Percentiles rank a stretch among this genome's conserved stretches.
These are phyloP conservation scores for Saccharomycopsis babjevae DNA, from an alignment of 805 yeast genomes.

Conservation along the genomic window DNA sequence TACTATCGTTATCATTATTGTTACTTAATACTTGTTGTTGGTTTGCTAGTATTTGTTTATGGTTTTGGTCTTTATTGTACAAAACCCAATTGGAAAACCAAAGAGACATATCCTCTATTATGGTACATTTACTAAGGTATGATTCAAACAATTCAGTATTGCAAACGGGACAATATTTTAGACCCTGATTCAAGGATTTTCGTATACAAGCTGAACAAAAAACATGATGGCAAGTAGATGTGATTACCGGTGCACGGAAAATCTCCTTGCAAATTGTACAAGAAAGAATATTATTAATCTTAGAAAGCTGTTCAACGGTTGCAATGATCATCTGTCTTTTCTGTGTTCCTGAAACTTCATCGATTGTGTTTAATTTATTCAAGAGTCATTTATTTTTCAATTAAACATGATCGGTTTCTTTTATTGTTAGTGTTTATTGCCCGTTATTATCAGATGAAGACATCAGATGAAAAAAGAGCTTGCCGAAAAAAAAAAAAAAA, in stretches of 20 bases:
- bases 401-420: too few species aligned
- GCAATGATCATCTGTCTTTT: not conserved
- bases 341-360: too few species aligned
- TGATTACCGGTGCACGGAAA: not conserved
- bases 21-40: not conserved
- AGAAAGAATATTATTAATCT: not conserved
- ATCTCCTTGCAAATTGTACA: not conserved
- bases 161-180: not conserved
- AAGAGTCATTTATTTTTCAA: too few species aligned
- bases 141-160: not conserved
- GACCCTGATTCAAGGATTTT: not conserved
- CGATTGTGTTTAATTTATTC: too few species aligned
- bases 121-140: not conserved
- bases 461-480: too few species aligned
- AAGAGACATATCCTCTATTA: not conserved
- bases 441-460: too few species aligned
- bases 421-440: too few species aligned
- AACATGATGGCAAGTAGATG: not conserved
- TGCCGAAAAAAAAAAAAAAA: not conserved
- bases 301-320: not conserved
- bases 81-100: not conserved
- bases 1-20: not conserved
- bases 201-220: not conserved
- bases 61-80: not conserved
- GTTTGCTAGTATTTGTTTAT: not conserved